Evolutionary conservation across 306 rosid species (phyloP), one percentile per base, ranked within the genome.

Genomic region (Quercus gilva): DNA sequence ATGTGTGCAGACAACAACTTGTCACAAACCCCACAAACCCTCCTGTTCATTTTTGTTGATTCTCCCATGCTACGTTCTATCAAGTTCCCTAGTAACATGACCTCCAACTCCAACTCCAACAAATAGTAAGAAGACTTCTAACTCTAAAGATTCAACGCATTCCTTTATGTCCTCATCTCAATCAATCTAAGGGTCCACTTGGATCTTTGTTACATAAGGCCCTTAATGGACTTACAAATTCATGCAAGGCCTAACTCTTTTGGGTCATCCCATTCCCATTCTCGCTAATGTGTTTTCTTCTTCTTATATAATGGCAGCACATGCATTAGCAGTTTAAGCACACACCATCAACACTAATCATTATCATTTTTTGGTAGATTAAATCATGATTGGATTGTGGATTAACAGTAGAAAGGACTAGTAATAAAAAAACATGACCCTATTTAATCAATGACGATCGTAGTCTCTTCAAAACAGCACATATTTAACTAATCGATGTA

Each of bases 301-400:
- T 49, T 49, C 13, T 20, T 57, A 8, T 23, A 57, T 23, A 57
- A 20, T 57, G 28, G 26, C 26, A 11, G 11, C 63, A 57, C 26
- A 57, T 57, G 63, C 11, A 19, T 57, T 57, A 21, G 21, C 21
- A 57, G 45, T 37, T 37, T 37, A 37, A 37, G 26, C 63, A 57
- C 63, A 57, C 53, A 59, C 70, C 71, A 61, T 45, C 5, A 51
- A 9, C 12, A n/a, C 55, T 17, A 76, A 26, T 76, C 69, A 21
- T 51, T 10, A 5, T 55, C 4, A 10, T 49, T 49, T 49, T 76
- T 29, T 21, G 29, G 31, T 14, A 29, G 37, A 23, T 15, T 76
- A 28, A 63, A 64, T 76, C 79, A 76, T 64, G 52, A 76, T 63
- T 63, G 64, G 55, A 76, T 58, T 45, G 73, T 51, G 79, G 29